A percentile compares a stretch with the other conserved stretches of the same genome.
These are phyloP conservation scores for Clonostachys rosea DNA, from an alignment of 2,329 filamentous ascomycete species.

Conservation along the genomic window DNA sequence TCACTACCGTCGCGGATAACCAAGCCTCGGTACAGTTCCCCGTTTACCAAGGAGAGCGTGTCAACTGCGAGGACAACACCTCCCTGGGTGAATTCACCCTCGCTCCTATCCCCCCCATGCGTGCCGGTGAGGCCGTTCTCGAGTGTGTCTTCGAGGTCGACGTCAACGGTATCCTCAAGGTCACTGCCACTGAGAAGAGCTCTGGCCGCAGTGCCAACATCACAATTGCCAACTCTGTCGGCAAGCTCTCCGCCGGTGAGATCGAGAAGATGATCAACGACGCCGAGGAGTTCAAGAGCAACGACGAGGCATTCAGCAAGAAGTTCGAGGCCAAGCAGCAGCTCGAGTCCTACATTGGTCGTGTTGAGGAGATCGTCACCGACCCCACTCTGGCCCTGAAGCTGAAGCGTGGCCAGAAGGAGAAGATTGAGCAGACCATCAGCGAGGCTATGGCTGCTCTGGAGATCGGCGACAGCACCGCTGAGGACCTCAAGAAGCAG, in stretches of 20 bases:
- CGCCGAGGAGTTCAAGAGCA: constrained; percentile 97
- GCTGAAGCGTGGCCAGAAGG: constrained; percentile 98
- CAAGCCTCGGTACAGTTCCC: constrained; percentile 88
- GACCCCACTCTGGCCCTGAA: constrained; percentile 94
- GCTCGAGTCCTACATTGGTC: constrained; percentile 97
- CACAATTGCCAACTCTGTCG: constrained; percentile 98
- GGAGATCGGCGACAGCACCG: constrained; percentile 85
- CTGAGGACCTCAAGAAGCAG: constrained; percentile 99
- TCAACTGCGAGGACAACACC: constrained; percentile 98
- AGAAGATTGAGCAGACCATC: constrained; percentile 97
- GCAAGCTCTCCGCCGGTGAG: constrained; percentile 90
- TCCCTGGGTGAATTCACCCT: constrained; percentile 96
- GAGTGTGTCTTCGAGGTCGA: constrained; percentile 99
- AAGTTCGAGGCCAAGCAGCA: constrained; percentile 98
- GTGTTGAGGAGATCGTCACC: constrained; percentile 97
- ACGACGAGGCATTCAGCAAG: constrained; percentile 98
- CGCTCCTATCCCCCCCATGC: constrained; percentile 81
- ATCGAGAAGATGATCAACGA: constrained; percentile 98
- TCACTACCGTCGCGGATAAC: constrained; percentile 78
- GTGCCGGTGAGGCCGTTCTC: constrained; percentile 91
- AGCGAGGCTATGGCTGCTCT: constrained; percentile 97
- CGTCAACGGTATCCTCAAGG: constrained; percentile 99
- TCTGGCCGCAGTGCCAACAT: constrained; percentile 98
- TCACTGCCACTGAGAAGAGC: constrained; percentile 98
- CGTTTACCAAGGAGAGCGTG: constrained; percentile 92